Base-by-base conservation (phyloP, 768 basidiomycete species). In the Lentinula sp. region DNA sequence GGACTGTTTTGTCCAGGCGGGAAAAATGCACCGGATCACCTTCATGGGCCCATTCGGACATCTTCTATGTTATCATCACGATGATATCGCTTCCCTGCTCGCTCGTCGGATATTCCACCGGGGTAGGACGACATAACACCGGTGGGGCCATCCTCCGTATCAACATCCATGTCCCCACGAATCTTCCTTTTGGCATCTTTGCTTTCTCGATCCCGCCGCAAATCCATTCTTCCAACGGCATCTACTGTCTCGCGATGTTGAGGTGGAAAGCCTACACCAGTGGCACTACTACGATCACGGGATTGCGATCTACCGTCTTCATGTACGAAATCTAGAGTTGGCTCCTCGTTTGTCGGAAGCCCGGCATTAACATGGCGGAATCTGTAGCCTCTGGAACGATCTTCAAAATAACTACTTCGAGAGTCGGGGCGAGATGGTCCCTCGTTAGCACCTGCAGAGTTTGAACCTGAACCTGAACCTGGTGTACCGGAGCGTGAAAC, bases 121-220 rank as follows among this genome's bases (percentile, higher is more conserved):
- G 71, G 28, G 63, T 77, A 82, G 61, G 56, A 23, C 13, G 56
- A 42, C 42, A 57, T 54, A 36, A 67, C 61, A 57, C 67, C 67
- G 59, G 35, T 69, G 72, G 54, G 18, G 57, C 67, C 69, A 42
- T 70, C 67, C 33, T 81, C 81, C 50, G 73, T 81, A 59, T 85
- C 85, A 52, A 81, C 76, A 45, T 88, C 86, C 84, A 86, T 84
- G 58, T 88, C 86, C 54, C 80, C 80, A 62, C 84, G 77, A 64
- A 74, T 77, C 60, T 86, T 79, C 69, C 86, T 88, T 70, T 83
- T 81, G 4, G 50, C 15, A 33, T 35, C 37, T 8, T 48, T 48
- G n/a, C 12, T 12, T 58, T 48, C 37, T 41, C 46, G 33, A 18
- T 58, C 57, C 57, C 57, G 46, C 9, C 57, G 10, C 43, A 79